A percentile compares a stretch with the other conserved stretches of the same genome.
These are phyloP conservation scores for Trametes cingulata DNA, from an alignment of 768 basidiomycete species.

Conservation along the genomic window DNA sequence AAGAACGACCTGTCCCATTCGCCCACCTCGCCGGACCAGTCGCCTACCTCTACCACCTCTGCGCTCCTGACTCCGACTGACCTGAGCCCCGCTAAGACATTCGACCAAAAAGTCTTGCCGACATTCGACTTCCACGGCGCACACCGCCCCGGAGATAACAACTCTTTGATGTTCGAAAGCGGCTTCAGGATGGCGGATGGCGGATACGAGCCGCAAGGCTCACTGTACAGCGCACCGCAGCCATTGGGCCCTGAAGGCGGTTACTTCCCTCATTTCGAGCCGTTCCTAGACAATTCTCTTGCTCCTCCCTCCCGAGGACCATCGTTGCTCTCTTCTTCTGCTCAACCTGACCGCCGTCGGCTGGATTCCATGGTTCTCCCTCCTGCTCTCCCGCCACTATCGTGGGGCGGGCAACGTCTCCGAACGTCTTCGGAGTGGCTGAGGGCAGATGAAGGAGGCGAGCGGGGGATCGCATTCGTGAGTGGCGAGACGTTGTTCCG, in stretches of 20 bases:
- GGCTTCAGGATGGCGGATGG: conserved; percentile 33
- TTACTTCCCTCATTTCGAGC: conserved; percentile 51
- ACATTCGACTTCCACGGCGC: conserved; percentile 47
- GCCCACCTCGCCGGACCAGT: conserved; percentile 64
- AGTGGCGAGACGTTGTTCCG: conserved; percentile 21
- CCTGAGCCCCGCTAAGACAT: conserved; percentile 63
- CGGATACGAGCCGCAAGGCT: not conserved
- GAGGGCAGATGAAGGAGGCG: conserved; percentile 23
- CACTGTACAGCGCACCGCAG: not conserved
- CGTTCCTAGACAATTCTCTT: conserved; percentile 44
- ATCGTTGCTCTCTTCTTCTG: conserved; percentile 29
- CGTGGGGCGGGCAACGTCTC: conserved; percentile 27
- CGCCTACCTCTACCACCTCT: conserved; percentile 70
- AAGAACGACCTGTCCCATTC: conserved; percentile 42
- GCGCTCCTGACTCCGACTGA: conserved; percentile 75
- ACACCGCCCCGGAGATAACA: conserved; percentile 34
- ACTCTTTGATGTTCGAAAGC: conserved; percentile 45
- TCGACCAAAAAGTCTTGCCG: conserved; percentile 56
- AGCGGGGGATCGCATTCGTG: conserved; percentile 2
- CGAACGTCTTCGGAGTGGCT: conserved; percentile 30
- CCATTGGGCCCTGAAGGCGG: conserved; percentile 17
- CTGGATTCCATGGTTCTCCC: conserved; percentile 12
- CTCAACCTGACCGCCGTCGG: conserved; percentile 41
- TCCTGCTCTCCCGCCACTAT: conserved; percentile 20
- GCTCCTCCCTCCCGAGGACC: conserved; percentile 40